Evolutionary conservation across 768 basidiomycete genomes (phyloP).

Genomic region (Krasilnikovozyma curviuscula): DNA sequence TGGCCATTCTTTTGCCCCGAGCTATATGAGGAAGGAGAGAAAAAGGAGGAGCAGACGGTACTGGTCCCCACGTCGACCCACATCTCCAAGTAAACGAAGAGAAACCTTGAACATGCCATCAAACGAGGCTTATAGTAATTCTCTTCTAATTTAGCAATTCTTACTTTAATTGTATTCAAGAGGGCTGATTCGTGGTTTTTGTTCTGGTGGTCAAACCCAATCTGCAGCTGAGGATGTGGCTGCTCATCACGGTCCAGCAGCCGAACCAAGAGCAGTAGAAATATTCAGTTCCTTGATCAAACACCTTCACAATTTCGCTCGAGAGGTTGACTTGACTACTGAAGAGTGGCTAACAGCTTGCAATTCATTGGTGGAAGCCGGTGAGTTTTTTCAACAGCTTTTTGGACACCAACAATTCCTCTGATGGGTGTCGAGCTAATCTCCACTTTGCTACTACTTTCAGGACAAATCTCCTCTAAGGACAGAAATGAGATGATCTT

Average conservation of each 20-base stretch:
- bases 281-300: slow-evolving; percentile 45
- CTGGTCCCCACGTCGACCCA: too few relatives aligned
- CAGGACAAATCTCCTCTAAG: slow-evolving; percentile 8
- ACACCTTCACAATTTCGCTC: slow-evolving; percentile 17
- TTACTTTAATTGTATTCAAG: too few relatives aligned
- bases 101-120: too few relatives aligned
- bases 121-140: too few relatives aligned
- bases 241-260: neutral
- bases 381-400: slow-evolving; percentile 1
- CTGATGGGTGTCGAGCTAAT: neutral
- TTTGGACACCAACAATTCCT: neutral
- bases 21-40: too few relatives aligned
- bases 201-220: too few relatives aligned
- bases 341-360: slow-evolving; percentile 18
- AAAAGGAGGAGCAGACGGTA: too few relatives aligned
- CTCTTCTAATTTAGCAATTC: too few relatives aligned
- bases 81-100: too few relatives aligned
- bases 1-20: too few relatives aligned
- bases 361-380: slow-evolving; percentile 16
- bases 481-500: slow-evolving; percentile 19
- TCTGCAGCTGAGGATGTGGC: neutral
- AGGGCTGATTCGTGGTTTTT: too few relatives aligned
- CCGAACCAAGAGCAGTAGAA: slow-evolving; percentile 37
- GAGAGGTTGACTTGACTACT: slow-evolving; percentile 15
- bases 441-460: too few relatives aligned